phyloP scores from a whole-genome alignment of 352 stramenopile genomes.

The Thraustochytrium striatum region DNA sequence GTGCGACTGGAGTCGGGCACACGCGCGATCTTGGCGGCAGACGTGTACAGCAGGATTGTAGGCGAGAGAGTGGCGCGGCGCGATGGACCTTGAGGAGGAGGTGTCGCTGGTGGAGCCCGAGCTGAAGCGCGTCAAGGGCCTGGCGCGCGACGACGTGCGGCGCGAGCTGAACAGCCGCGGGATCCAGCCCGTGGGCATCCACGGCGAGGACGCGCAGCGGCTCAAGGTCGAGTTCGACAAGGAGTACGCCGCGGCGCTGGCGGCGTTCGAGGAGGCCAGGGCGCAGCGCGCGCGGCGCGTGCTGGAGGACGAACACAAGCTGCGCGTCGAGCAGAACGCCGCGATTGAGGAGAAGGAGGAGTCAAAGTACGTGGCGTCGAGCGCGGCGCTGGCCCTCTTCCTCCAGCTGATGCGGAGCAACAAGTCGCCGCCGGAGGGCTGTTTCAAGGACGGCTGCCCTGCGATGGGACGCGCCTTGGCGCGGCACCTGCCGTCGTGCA shows the following conservation, averaged over 20 bases:
- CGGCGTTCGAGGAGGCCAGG: not conserved
- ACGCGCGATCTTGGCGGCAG: not conserved
- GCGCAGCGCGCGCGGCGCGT: conserved; percentile 5
- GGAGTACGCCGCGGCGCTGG: conserved; percentile 7
- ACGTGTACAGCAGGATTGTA: not conserved
- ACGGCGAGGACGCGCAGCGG: not conserved
- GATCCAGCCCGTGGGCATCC: conserved; percentile 28
- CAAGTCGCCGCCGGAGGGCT: not conserved
- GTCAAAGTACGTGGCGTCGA: not conserved
- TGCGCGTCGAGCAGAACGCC: conserved; percentile 13
- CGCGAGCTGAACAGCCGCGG: conserved; percentile 28
- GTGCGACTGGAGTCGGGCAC: not conserved
- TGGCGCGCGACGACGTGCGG: conserved; percentile 19
- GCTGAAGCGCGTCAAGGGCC: not conserved
- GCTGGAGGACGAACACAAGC: conserved; percentile 3
- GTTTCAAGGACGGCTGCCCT: not conserved
- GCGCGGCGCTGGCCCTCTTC: conserved; percentile 15
- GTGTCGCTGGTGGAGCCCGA: conserved; percentile 14
- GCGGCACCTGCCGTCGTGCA: not conserved
- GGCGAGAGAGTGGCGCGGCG: not conserved
- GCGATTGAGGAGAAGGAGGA: conserved; percentile 29
- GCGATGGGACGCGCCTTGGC: not conserved
- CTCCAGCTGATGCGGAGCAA: conserved; percentile 15
- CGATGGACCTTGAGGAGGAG: conserved; percentile 6
- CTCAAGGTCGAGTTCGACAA: conserved; percentile 26